These are phyloP conservation scores for Cladosporium sp. DNA, from an alignment of 2,329 filamentous ascomycete species.

Conservation along the genomic window DNA sequence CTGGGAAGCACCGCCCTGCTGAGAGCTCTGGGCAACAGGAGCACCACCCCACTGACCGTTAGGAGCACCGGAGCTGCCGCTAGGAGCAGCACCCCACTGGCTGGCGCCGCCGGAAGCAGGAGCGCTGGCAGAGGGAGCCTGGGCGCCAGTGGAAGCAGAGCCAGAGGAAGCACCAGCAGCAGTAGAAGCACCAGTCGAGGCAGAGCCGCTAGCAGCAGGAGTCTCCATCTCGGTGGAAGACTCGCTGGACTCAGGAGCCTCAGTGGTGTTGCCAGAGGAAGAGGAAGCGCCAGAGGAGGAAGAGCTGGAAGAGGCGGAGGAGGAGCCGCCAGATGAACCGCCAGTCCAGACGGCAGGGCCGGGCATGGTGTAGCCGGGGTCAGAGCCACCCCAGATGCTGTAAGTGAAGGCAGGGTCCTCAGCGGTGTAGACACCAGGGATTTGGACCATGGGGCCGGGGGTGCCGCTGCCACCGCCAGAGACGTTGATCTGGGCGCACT, in stretches of 20 bases:
- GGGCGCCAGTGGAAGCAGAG: neutral
- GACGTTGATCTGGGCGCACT: slow-evolving; percentile 27
- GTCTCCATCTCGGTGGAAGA: neutral
- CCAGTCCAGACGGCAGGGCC: slow-evolving; percentile 23
- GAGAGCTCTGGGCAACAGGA: neutral
- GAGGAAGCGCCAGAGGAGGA: neutral
- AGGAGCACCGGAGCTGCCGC: neutral
- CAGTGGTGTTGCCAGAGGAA: slow-evolving; percentile 1
- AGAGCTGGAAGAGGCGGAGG: slow-evolving; percentile 1
- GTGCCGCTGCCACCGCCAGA: slow-evolving; percentile 23
- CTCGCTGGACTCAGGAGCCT: neutral
- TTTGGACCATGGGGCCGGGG: slow-evolving; percentile 24
- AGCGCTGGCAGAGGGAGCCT: neutral
- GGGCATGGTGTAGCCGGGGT: slow-evolving; percentile 23
- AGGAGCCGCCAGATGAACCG: slow-evolving; percentile 17
- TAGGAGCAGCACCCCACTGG: neutral
- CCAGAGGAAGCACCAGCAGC: neutral
- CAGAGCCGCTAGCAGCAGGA: neutral
- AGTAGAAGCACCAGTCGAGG: neutral
- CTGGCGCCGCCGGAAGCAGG: neutral
- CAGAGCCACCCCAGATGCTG: slow-evolving; percentile 25
- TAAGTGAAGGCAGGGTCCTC: slow-evolving; percentile 26
- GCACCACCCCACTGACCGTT: neutral
- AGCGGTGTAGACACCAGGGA: slow-evolving; percentile 27
- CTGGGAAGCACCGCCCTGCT: neutral